These are phyloP conservation scores for Pichia sp. DNA, from an alignment of 1,139 yeast species.

Conservation along the genomic window DNA sequence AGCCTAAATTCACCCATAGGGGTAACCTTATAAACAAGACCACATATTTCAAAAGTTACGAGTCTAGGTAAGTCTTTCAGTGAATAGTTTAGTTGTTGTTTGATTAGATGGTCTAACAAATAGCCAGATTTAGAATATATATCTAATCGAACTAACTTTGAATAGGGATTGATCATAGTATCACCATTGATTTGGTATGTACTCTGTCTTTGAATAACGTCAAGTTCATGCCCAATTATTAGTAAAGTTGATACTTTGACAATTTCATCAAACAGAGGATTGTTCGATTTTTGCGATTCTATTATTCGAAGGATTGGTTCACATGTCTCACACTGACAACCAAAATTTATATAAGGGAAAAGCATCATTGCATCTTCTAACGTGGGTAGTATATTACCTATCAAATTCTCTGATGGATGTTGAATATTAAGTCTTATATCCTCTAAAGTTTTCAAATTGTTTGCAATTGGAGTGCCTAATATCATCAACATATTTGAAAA, in stretches of 20 bases:
- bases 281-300: slow-evolving; percentile 2
- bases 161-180: slow-evolving; percentile 7
- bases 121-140: slow-evolving; percentile 17
- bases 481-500: slow-evolving; percentile 27
- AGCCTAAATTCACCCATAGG: slow-evolving; percentile 13
- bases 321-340: slow-evolving; percentile 21
- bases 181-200: slow-evolving; percentile 3
- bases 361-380: slow-evolving; percentile 24
- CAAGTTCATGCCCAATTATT: slow-evolving; percentile 27
- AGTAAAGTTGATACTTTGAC: slow-evolving; percentile 25
- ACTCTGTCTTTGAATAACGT: slow-evolving; percentile 14
- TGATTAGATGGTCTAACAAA: slow-evolving; percentile 25
- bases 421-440: slow-evolving; percentile 23
- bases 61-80: slow-evolving; percentile 16
- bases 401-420: slow-evolving; percentile 26
- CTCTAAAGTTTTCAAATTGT: slow-evolving; percentile 18
- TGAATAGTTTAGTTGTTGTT: slow-evolving; percentile 20
- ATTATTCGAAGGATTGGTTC: slow-evolving; percentile 11
- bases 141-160: slow-evolving; percentile 7
- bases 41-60: slow-evolving; percentile 25
- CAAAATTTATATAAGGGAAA: slow-evolving; percentile 24
- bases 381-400: slow-evolving; percentile 24
- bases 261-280: slow-evolving; percentile 18
- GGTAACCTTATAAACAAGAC: slow-evolving; percentile 21
- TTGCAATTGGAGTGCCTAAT: slow-evolving; percentile 25